These are phyloP conservation scores for Neoarthrinium moseri DNA, from an alignment of 2,329 filamentous ascomycete genomes.

Conservation along the genomic window DNA sequence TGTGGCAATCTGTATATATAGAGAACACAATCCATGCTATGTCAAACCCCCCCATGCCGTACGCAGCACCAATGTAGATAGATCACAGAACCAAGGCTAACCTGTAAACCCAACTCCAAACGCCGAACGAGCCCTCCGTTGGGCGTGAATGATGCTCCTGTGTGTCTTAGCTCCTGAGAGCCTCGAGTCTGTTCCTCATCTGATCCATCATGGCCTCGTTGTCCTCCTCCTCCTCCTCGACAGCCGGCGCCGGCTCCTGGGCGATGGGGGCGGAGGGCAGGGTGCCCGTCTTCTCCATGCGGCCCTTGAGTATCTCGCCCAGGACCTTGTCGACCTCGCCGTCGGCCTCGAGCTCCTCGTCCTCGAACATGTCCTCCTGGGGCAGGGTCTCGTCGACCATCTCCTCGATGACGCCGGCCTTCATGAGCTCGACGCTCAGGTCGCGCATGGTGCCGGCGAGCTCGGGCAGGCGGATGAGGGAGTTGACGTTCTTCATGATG, in stretches of 20 bases:
- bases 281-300: slow-evolving; percentile 63
- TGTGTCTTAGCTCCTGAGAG: slow-evolving; percentile 78
- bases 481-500: slow-evolving; percentile 97
- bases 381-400: slow-evolving; percentile 88
- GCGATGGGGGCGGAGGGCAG: slow-evolving; percentile 54
- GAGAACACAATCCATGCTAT: too few species aligned
- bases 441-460: slow-evolving; percentile 87
- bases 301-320: slow-evolving; percentile 84
- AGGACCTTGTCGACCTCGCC: slow-evolving; percentile 90
- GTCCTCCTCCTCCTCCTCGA: slow-evolving; percentile 76
- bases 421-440: slow-evolving; percentile 82
- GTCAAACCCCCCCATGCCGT: too few species aligned
- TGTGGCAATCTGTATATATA: too few species aligned
- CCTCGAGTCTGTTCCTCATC: slow-evolving; percentile 90
- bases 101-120: too few species aligned
- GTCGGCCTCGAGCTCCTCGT: slow-evolving; percentile 72
- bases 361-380: slow-evolving; percentile 68
- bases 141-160: too few species aligned
- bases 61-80: too few species aligned
- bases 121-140: too few species aligned
- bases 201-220: slow-evolving; percentile 88
- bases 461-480: slow-evolving; percentile 79
- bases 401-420: slow-evolving; percentile 96
- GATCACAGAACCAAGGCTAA: too few species aligned
- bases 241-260: slow-evolving; percentile 50